Evolutionary conservation across 139 green algal genomes (phyloP).

Genomic region (Haematococcus lacustris): DNA sequence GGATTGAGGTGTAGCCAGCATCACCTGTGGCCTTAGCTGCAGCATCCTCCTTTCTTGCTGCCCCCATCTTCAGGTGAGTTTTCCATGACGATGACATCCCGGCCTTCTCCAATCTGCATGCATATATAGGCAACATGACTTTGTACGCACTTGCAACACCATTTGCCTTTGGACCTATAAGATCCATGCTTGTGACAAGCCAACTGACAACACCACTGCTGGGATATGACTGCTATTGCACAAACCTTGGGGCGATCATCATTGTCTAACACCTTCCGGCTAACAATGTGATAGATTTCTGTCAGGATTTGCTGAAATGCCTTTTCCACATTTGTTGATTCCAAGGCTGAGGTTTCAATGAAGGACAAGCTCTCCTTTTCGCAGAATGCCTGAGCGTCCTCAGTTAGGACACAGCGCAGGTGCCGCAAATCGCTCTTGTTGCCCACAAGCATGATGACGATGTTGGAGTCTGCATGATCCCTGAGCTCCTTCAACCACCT

Average conservation of each 20-base stretch:
- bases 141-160: too few relatives aligned
- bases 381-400: slow-evolving; percentile 84
- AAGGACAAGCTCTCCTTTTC: slow-evolving; percentile 92
- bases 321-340: slow-evolving; percentile 96
- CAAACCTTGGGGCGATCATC: slow-evolving; percentile 34
- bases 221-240: background rate
- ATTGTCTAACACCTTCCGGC: slow-evolving; percentile 77
- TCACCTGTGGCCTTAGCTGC: too few relatives aligned
- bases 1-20: too few relatives aligned
- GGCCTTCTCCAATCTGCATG: slow-evolving; percentile 44
- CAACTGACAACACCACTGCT: too few relatives aligned
- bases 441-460: slow-evolving; percentile 97
- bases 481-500: slow-evolving; percentile 97
- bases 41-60: slow-evolving; percentile 48
- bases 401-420: slow-evolving; percentile 82
- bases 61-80: slow-evolving; percentile 24
- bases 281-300: slow-evolving; percentile 97
- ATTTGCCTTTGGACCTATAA: too few relatives aligned
- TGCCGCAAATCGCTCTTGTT: slow-evolving; percentile 98
- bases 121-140: too few relatives aligned
- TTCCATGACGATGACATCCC: slow-evolving; percentile 52
- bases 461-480: slow-evolving; percentile 97
- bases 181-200: too few relatives aligned
- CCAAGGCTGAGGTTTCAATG: slow-evolving; percentile 96
- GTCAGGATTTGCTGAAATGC: slow-evolving; percentile 96